Evolutionary conservation across 2,329 filamentous ascomycete species (phyloP).

Genomic region (Cladosporium sp.): DNA sequence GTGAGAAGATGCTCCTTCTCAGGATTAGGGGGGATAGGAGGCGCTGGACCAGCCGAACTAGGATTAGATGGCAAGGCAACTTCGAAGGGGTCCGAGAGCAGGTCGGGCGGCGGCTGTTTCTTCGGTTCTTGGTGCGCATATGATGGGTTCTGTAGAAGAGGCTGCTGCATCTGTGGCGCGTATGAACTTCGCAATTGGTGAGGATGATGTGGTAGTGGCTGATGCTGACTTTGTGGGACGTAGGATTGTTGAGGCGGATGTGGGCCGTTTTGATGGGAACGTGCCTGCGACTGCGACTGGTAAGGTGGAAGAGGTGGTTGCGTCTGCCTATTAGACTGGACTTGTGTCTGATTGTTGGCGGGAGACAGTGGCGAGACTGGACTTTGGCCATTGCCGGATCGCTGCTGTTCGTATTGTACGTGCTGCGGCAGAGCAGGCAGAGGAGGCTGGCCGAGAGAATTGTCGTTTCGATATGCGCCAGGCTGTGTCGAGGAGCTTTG

Average conservation of each 20-base stretch:
- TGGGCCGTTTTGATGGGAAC: neutral
- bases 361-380: conserved; percentile 32
- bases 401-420: conserved; percentile 19
- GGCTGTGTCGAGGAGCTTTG: neutral
- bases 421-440: conserved; percentile 39
- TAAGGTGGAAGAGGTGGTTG: conserved; percentile 25
- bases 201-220: conserved; percentile 20
- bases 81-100: conserved; percentile 61
- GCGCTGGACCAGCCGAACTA: conserved; percentile 54
- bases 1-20: conserved; percentile 85
- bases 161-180: conserved; percentile 17
- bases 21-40: conserved; percentile 90
- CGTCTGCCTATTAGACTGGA: neutral
- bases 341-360: neutral
- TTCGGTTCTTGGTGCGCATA: conserved; percentile 29
- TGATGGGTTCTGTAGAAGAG: conserved; percentile 6
- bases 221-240: conserved; percentile 12
- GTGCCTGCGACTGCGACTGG: conserved; percentile 21
- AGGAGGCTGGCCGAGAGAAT: conserved; percentile 22
- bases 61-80: conserved; percentile 50
- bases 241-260: conserved; percentile 8
- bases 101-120: conserved; percentile 45
- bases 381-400: conserved; percentile 21
- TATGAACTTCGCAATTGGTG: conserved; percentile 28
- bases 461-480: conserved; percentile 26